These are phyloP conservation scores for Suillus spraguei DNA, from an alignment of 768 basidiomycete genomes.

Conservation along the genomic window DNA sequence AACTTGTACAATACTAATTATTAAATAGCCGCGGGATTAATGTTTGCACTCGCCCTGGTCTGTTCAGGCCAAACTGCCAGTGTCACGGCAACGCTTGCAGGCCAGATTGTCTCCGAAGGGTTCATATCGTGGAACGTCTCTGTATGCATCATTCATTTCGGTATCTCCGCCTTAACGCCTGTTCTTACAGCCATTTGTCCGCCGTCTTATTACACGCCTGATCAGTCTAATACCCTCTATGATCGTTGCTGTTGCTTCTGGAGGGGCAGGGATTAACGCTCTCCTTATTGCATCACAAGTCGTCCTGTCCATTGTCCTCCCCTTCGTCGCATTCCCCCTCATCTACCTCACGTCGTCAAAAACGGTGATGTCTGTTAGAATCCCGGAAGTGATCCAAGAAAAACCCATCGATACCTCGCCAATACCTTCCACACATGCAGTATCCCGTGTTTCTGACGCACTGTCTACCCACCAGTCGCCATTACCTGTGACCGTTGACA, in stretches of 20 bases:
- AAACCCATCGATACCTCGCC: background rate
- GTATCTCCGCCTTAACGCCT: background rate
- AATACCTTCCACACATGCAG: background rate
- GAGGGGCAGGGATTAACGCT: conserved; percentile 43
- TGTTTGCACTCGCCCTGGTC: conserved; percentile 50
- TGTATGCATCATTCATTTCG: conserved; percentile 17
- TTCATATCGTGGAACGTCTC: conserved; percentile 51
- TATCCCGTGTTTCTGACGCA: conserved; percentile 20
- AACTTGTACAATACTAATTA: background rate
- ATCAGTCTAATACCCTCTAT: conserved; percentile 48
- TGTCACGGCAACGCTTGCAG: conserved; percentile 50
- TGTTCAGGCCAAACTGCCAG: conserved; percentile 51
- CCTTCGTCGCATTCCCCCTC: conserved; percentile 46
- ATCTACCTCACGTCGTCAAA: conserved; percentile 41
- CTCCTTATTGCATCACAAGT: conserved; percentile 55
- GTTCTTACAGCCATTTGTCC: conserved; percentile 30
- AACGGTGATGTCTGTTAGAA: conserved; percentile 30
- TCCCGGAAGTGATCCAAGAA: conserved; percentile 6
- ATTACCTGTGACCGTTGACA: background rate
- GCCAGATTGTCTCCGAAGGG: conserved; percentile 52
- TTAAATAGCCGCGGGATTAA: conserved; percentile 31
- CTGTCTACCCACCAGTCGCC: background rate
- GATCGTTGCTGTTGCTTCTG: conserved; percentile 45
- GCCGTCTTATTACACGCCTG: conserved; percentile 46
- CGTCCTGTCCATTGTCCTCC: conserved; percentile 46